Conservation (phyloP, 78 protist genomes). For the Protostelium mycophagum region DNA sequence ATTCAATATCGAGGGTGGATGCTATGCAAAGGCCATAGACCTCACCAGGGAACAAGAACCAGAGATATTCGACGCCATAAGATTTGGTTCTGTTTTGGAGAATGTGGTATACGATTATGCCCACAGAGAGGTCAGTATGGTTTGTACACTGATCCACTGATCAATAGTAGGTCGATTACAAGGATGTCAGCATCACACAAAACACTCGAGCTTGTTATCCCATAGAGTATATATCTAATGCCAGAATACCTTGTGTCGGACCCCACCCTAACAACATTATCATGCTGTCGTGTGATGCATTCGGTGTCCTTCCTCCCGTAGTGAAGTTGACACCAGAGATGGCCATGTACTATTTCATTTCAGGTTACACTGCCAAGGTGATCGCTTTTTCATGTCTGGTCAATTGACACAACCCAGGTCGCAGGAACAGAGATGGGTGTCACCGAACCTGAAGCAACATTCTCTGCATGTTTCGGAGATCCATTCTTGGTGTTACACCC, state of each 20-base stretch:
- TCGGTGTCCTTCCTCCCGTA: constrained; percentile 97
- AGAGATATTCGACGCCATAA: constrained; percentile 89
- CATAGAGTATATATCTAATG: constrained; percentile 82
- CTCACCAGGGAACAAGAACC: constrained; percentile 88
- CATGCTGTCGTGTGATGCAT: constrained; percentile 95
- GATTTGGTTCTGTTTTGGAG: constrained; percentile 87
- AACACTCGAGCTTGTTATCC: constrained; percentile 97
- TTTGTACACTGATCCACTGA: not conserved
- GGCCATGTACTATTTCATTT: constrained; percentile 92
- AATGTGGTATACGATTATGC: constrained; percentile 77
- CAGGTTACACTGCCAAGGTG: constrained; percentile 95
- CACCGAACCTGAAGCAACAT: constrained; percentile 90
- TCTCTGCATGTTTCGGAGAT: constrained; percentile 94
- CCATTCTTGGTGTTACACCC: constrained; percentile 96
- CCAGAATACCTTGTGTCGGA: constrained; percentile 71
- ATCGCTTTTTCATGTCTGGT: not conserved
- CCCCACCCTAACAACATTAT: constrained; percentile 89
- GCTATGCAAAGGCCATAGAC: constrained; percentile 95
- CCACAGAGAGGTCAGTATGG: constrained; percentile 13
- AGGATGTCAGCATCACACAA: constrained; percentile 80
- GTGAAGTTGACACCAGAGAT: constrained; percentile 77
- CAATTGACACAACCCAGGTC: constrained; percentile 6
- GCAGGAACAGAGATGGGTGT: constrained; percentile 95
- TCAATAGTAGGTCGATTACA: constrained; percentile 54
- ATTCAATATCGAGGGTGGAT: constrained; percentile 96